Conservation (phyloP, 306 rosid genomes). For the Cucumis hystrix region DNA sequence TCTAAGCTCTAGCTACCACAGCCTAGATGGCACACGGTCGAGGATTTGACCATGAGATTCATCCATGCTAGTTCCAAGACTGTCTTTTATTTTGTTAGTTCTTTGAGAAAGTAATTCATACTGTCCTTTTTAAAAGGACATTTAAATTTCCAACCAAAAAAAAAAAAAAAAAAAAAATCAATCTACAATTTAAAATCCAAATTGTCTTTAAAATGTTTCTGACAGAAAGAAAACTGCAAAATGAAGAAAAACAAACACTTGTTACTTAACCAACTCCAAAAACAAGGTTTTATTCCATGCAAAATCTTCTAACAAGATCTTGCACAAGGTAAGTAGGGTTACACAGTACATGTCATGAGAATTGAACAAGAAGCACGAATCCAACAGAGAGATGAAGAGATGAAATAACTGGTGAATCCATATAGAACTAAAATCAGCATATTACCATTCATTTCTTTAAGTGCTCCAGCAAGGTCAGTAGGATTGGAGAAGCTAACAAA, state of each 20-base stretch:
- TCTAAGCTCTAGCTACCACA: neutral
- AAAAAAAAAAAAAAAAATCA: no score
- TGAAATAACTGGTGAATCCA: neutral
- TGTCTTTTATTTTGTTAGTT: neutral
- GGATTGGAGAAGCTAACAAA: slow-evolving; percentile 92
- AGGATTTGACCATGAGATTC: neutral
- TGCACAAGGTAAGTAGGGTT: neutral
- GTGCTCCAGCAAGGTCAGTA: slow-evolving; percentile 72
- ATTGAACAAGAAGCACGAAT: neutral
- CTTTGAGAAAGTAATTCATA: neutral
- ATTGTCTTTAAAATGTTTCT: neutral
- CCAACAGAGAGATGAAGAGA: neutral
- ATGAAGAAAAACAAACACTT: neutral
- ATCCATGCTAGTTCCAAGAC: neutral
- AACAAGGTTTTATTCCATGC: neutral
- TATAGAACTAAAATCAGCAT: neutral
- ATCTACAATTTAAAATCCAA: neutral
- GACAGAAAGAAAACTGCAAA: neutral
- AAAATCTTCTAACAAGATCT: neutral
- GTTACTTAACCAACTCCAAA: neutral
- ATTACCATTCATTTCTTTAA: slow-evolving; percentile 93
- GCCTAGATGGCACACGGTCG: neutral
- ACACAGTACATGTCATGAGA: neutral
- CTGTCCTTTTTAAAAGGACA: neutral
- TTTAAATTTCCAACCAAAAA: neutral